A percentile compares a stretch with the other conserved stretches of the same genome.
These are phyloP conservation scores for Xylaria palmicola DNA, from an alignment of 495 filamentous ascomycete species.

Conservation along the genomic window DNA sequence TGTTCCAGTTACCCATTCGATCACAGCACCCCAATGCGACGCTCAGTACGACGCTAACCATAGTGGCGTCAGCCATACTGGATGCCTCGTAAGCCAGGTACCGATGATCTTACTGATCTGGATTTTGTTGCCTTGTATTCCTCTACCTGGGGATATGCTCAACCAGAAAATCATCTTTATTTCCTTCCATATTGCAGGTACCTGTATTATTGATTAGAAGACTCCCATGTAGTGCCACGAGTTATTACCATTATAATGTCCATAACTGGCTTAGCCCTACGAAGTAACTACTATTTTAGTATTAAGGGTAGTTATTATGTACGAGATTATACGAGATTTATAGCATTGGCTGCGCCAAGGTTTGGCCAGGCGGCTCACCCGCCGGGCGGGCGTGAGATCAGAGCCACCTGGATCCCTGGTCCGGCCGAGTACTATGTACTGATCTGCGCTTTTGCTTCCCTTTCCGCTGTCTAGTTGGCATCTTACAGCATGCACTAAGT, in stretches of 20 bases:
- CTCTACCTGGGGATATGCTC: too few relatives aligned
- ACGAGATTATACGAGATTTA: not conserved
- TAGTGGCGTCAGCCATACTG: constrained; percentile 1
- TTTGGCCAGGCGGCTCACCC: not conserved
- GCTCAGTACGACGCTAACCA: not conserved
- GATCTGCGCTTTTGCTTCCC: not conserved
- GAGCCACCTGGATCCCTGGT: constrained; percentile 4
- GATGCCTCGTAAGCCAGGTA: not conserved
- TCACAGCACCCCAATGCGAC: not conserved
- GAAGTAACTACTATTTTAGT: too few relatives aligned
- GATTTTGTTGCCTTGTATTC: not conserved
- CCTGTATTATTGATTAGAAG: too few relatives aligned
- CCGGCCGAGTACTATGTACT: too few relatives aligned
- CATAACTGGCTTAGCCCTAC: too few relatives aligned
- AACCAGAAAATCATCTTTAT: too few relatives aligned
- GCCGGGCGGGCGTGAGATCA: not conserved
- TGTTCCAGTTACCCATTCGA: not conserved
- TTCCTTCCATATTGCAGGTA: too few relatives aligned
- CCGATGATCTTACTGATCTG: not conserved
- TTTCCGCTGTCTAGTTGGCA: not conserved
- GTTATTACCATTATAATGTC: too few relatives aligned
- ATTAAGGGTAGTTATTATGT: too few relatives aligned
- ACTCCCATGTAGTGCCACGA: too few relatives aligned
- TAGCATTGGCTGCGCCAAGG: not conserved
- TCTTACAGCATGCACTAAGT: too few relatives aligned